phyloP scores from a whole-genome alignment of 176 grass and related monocot species.

The Oryza coarctata region DNA sequence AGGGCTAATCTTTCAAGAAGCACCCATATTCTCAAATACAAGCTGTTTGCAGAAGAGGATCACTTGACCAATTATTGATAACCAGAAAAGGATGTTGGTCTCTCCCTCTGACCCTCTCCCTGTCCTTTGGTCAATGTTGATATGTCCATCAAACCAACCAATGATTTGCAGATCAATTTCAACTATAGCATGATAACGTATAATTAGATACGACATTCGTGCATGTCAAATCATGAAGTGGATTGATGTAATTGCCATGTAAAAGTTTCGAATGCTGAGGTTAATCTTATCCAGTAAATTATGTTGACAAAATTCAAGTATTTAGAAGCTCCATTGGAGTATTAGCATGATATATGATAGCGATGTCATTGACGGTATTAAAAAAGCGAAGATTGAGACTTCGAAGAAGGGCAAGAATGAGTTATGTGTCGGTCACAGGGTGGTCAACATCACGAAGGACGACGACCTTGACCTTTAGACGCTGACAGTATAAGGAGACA shows the following conservation, averaged over 20 bases:
- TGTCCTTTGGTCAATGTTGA: background rate
- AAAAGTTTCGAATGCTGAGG: background rate
- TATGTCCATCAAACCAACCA: background rate
- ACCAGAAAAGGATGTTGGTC: background rate
- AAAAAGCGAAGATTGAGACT: too few species aligned
- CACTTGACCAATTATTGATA: background rate
- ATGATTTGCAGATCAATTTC: background rate
- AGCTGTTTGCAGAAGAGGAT: background rate
- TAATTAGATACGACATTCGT: background rate
- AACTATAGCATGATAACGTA: background rate
- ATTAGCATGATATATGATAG: background rate
- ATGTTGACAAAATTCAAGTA: background rate
- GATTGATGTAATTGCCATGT: background rate
- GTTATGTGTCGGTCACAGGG: too few species aligned
- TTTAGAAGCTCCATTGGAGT: background rate
- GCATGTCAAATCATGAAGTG: background rate
- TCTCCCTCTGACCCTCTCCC: background rate
- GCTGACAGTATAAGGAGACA: too few species aligned
- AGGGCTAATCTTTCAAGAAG: background rate
- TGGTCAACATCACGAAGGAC: too few species aligned
- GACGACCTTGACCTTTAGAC: too few species aligned
- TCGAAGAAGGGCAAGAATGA: too few species aligned
- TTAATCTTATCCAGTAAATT: background rate
- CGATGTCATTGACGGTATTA: too few species aligned
- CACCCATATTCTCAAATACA: background rate